Conservation (phyloP, 305 asterid genomes). For the Fraxinus greggii region DNA sequence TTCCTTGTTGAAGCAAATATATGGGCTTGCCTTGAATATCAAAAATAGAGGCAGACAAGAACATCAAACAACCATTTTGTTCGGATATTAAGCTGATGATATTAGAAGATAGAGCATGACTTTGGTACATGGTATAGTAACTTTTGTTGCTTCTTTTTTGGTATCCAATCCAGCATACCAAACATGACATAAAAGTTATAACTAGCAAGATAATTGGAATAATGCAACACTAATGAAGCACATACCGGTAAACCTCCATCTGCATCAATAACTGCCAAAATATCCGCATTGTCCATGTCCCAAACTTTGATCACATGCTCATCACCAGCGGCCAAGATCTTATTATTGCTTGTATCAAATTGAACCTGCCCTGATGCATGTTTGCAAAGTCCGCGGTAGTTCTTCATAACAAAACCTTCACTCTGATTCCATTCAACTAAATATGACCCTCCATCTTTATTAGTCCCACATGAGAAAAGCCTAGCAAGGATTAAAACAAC, state of each 20-base stretch:
- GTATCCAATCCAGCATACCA: background rate
- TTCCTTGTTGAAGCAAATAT: slow-evolving; percentile 50
- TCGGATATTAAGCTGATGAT: background rate
- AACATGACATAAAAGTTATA: background rate
- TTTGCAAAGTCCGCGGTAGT: slow-evolving; percentile 51
- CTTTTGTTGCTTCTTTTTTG: background rate
- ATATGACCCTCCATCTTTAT: slow-evolving; percentile 51
- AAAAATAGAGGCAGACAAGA: background rate
- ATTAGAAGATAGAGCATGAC: slow-evolving; percentile 2
- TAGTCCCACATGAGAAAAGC: slow-evolving; percentile 78
- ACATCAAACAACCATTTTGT: background rate
- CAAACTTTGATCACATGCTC: slow-evolving; percentile 60
- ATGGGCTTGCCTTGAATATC: slow-evolving; percentile 50
- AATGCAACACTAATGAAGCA: slow-evolving; percentile 2
- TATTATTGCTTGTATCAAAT: slow-evolving; percentile 45
- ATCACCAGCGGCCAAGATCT: slow-evolving; percentile 67
- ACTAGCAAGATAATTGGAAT: slow-evolving; percentile 3
- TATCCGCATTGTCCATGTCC: slow-evolving; percentile 51
- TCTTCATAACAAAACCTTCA: slow-evolving; percentile 53
- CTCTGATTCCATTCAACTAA: slow-evolving; percentile 66
- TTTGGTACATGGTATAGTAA: background rate
- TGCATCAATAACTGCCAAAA: slow-evolving; percentile 45
- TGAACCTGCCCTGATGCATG: slow-evolving; percentile 37
- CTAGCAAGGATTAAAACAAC: slow-evolving; percentile 31
- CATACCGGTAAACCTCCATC: slow-evolving; percentile 64